Evolutionary conservation across 2,329 filamentous ascomycete genomes (phyloP).

Genomic region (Magnaporthales sp.): DNA sequence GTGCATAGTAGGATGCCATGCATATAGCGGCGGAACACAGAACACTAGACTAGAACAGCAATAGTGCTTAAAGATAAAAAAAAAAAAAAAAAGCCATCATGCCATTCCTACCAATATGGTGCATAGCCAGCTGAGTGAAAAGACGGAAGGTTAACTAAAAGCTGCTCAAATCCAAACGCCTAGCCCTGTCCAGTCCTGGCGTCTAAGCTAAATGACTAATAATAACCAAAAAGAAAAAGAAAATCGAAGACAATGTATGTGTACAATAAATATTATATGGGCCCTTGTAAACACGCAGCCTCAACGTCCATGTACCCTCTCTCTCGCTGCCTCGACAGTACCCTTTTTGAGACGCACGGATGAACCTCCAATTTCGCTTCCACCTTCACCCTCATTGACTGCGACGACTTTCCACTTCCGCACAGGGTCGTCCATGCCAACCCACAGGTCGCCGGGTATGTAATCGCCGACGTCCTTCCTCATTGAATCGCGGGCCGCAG

Average conservation of each 20-base stretch:
- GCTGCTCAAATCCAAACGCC: not conserved
- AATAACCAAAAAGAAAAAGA: not conserved
- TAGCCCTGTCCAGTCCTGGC: not conserved
- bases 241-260: not conserved
- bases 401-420: slow-evolving; percentile 39
- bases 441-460: slow-evolving; percentile 82
- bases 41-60: too few species aligned
- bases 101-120: not conserved
- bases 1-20: not conserved
- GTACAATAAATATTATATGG: not conserved
- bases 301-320: not conserved
- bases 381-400: not conserved
- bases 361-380: not conserved
- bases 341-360: not conserved
- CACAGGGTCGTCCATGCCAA: slow-evolving; percentile 56
- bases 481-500: slow-evolving; percentile 67
- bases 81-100: too few species aligned
- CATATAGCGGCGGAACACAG: not conserved
- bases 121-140: not conserved
- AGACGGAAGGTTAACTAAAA: not conserved
- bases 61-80: too few species aligned
- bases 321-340: not conserved
- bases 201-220: not conserved
- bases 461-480: slow-evolving; percentile 76
- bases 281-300: not conserved